These are phyloP conservation scores for Echeveria elegans DNA, from an alignment of 164 flowering plant species.

Conservation along the genomic window DNA sequence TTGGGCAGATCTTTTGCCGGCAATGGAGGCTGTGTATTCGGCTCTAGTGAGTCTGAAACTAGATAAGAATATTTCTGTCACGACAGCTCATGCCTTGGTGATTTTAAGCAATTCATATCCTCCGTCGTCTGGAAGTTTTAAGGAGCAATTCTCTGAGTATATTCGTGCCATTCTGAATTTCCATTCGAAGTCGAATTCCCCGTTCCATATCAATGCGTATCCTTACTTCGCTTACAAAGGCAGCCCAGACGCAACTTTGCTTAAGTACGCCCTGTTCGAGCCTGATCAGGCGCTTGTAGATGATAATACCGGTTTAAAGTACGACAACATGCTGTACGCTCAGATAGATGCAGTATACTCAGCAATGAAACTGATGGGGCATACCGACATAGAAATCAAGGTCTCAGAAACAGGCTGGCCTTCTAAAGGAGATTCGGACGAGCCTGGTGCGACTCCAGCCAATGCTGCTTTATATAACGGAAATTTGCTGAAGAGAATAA, in stretches of 20 bases:
- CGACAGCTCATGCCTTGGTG: slow-evolving; percentile 66
- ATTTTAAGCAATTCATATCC: slow-evolving; percentile 61
- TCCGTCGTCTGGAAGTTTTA: slow-evolving; percentile 74
- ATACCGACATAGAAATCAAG: slow-evolving; percentile 58
- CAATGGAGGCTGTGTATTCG: slow-evolving; percentile 55
- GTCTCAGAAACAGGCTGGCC: slow-evolving; percentile 99
- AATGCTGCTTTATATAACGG: slow-evolving; percentile 77
- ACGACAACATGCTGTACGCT: slow-evolving; percentile 92
- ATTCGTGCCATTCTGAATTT: slow-evolving; percentile 53
- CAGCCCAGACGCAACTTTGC: slow-evolving; percentile 37
- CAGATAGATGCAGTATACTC: slow-evolving; percentile 87
- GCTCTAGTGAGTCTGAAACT: slow-evolving; percentile 54
- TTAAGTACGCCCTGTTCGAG: slow-evolving; percentile 56
- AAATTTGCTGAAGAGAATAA: slow-evolving; percentile 46
- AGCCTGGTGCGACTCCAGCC: slow-evolving; percentile 66
- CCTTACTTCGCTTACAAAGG: slow-evolving; percentile 87
- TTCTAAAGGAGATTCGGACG: slow-evolving; percentile 70
- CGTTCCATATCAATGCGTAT: slow-evolving; percentile 81
- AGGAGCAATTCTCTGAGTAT: slow-evolving; percentile 36
- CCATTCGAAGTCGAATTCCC: slow-evolving; percentile 53
- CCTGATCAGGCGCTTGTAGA: slow-evolving; percentile 53
- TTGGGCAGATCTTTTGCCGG: slow-evolving; percentile 44
- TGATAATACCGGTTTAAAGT: slow-evolving; percentile 45
- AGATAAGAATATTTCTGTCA: slow-evolving; percentile 40
- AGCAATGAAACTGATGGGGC: slow-evolving; percentile 73